These are phyloP conservation scores for Entelexis paramagnoliae DNA, from an alignment of 1,139 yeast genomes.

Conservation along the genomic window DNA sequence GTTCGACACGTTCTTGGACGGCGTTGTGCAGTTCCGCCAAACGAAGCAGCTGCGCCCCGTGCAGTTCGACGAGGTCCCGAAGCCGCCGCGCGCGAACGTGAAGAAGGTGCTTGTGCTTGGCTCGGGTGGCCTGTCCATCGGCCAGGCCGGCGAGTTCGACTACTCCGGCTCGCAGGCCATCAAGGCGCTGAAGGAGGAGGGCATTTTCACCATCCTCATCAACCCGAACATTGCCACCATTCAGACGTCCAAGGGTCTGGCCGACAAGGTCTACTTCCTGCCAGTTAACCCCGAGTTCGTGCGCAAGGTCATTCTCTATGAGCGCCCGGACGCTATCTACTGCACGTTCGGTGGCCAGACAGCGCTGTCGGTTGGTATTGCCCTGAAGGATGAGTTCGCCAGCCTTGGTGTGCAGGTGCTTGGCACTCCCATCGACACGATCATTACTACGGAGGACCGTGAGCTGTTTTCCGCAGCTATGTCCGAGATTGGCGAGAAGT, in stretches of 20 bases:
- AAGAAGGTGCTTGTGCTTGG: constrained; percentile 94
- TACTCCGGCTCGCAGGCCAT: constrained; percentile 85
- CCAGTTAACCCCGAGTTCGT: constrained; percentile 96
- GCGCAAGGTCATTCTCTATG: constrained; percentile 85
- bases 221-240: constrained; percentile 98
- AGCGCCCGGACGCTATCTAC: constrained; percentile 94
- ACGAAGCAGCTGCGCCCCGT: constrained; percentile 59
- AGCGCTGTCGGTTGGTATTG: constrained; percentile 90
- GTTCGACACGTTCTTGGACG: constrained; percentile 81
- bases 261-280: constrained; percentile 93
- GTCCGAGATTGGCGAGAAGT: constrained; percentile 89
- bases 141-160: constrained; percentile 99
- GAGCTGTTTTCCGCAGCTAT: constrained; percentile 89
- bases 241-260: constrained; percentile 95
- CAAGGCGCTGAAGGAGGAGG: constrained; percentile 89
- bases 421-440: constrained; percentile 93
- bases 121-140: constrained; percentile 96
- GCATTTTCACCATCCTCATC: constrained; percentile 86
- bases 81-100: constrained; percentile 67
- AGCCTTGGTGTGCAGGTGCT: constrained; percentile 84
- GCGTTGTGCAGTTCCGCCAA: constrained; percentile 58
- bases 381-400: constrained; percentile 88
- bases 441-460: constrained; percentile 95
- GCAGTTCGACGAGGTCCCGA: constrained; percentile 61
- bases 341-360: constrained; percentile 99